A percentile compares a stretch with the other conserved stretches of the same genome.
Conservation (phyloP, 495 filamentous ascomycete species). For the Xylaria nigripes region DNA sequence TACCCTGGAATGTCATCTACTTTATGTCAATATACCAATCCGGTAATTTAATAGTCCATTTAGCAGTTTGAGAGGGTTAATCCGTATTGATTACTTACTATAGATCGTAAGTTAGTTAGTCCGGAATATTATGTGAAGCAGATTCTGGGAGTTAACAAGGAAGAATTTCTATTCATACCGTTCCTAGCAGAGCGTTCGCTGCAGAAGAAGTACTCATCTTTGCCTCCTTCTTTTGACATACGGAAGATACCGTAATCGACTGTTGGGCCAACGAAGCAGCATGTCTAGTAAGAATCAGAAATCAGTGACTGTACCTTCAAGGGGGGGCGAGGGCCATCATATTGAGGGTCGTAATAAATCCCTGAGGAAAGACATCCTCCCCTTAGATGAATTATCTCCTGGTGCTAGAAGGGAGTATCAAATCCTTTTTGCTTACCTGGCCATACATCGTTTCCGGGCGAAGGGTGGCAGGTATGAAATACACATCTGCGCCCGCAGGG, state of each 20-base stretch:
- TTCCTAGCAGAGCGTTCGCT: constrained; percentile 85
- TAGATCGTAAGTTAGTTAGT: background rate
- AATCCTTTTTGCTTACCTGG: constrained; percentile 35
- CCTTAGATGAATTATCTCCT: background rate
- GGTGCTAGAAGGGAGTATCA: background rate
- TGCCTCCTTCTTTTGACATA: constrained; percentile 46
- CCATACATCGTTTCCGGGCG: constrained; percentile 98
- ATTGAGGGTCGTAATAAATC: background rate
- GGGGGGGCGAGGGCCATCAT: background rate
- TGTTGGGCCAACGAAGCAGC: constrained; percentile 90
- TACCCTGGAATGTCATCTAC: constrained; percentile 80
- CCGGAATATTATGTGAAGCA: background rate
- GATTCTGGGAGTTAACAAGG: background rate
- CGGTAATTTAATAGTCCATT: background rate
- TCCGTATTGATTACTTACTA: background rate
- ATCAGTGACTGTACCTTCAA: background rate
- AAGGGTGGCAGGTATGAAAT: constrained; percentile 84
- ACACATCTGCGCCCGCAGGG: constrained; percentile 73
- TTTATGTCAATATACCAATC: background rate
- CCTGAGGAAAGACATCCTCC: background rate
- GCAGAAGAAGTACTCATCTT: constrained; percentile 73
- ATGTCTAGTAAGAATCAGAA: constrained; percentile 37
- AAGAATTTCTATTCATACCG: constrained; percentile 7
- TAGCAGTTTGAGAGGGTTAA: background rate
- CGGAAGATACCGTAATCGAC: constrained; percentile 88